These are phyloP conservation scores for Filosporella fistucella DNA, from an alignment of 495 filamentous ascomycete genomes.

Conservation along the genomic window DNA sequence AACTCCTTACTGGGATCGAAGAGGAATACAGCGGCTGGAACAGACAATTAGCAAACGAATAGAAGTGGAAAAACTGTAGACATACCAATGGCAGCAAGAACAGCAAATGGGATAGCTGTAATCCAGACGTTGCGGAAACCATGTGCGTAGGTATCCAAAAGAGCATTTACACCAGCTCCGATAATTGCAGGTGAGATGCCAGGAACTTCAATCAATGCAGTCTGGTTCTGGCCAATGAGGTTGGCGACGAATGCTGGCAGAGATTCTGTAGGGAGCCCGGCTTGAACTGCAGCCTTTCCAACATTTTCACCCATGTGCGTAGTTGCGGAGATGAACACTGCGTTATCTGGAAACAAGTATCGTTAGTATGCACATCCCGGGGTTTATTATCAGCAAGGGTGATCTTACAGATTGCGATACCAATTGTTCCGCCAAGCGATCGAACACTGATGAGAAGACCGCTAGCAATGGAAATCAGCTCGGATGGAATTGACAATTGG, in stretches of 20 bases:
- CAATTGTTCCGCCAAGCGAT: conserved; percentile 29
- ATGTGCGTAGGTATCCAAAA: background rate
- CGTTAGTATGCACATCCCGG: conserved; percentile 1
- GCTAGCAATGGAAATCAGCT: conserved; percentile 28
- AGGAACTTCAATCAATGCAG: conserved; percentile 13
- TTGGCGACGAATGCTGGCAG: conserved; percentile 20
- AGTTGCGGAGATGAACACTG: conserved; percentile 6
- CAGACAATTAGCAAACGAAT: background rate
- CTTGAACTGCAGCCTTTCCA: conserved; percentile 18
- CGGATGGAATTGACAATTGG: conserved; percentile 29
- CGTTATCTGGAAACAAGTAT: conserved; percentile 3
- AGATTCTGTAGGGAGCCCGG: conserved; percentile 15
- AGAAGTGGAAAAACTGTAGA: background rate
- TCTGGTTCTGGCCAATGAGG: conserved; percentile 15
- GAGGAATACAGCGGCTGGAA: conserved; percentile 13
- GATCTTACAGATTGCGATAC: conserved; percentile 30
- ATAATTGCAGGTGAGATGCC: conserved; percentile 17
- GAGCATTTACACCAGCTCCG: conserved; percentile 6
- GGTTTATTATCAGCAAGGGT: background rate
- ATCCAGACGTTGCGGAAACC: conserved; percentile 8
- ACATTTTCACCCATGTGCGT: conserved; percentile 16
- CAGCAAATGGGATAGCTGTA: background rate
- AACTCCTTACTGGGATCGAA: conserved; percentile 17
- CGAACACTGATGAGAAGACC: conserved; percentile 29
- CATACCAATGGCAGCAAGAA: conserved; percentile 4